These are phyloP conservation scores for Stemphylium lycopersici DNA, from an alignment of 2,329 filamentous ascomycete species.

Conservation along the genomic window DNA sequence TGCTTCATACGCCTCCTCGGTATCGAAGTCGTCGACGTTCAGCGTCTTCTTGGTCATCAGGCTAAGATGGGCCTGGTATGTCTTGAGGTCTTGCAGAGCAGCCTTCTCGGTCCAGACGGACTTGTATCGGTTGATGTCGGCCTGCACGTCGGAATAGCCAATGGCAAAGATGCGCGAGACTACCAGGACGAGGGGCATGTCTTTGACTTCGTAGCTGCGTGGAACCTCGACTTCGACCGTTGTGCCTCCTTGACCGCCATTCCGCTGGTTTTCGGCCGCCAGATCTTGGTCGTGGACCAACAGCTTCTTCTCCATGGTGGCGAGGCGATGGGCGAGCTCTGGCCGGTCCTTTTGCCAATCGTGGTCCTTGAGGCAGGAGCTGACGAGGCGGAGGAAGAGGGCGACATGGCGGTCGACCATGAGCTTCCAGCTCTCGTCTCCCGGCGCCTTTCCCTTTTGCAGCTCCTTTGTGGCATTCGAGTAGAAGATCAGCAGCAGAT, in stretches of 20 bases:
- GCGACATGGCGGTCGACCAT: slow-evolving; percentile 94
- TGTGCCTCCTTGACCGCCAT: slow-evolving; percentile 64
- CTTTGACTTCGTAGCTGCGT: slow-evolving; percentile 89
- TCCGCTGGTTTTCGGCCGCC: slow-evolving; percentile 63
- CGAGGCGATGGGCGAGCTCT: slow-evolving; percentile 79
- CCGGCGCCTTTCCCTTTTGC: slow-evolving; percentile 73
- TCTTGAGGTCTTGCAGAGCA: slow-evolving; percentile 87
- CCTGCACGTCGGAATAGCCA: slow-evolving; percentile 78
- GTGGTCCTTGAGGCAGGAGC: slow-evolving; percentile 78
- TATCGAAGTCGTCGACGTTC: slow-evolving; percentile 83
- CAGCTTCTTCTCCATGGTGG: slow-evolving; percentile 88
- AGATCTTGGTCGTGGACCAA: slow-evolving; percentile 93
- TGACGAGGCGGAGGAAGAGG: slow-evolving; percentile 87
- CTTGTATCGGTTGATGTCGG: slow-evolving; percentile 83
- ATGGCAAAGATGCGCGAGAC: slow-evolving; percentile 87
- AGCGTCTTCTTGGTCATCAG: slow-evolving; percentile 78
- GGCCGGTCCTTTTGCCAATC: slow-evolving; percentile 85
- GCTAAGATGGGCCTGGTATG: slow-evolving; percentile 88
- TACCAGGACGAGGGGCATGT: slow-evolving; percentile 91
- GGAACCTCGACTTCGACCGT: slow-evolving; percentile 83
- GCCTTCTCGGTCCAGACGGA: slow-evolving; percentile 88
- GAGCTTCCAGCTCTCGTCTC: slow-evolving; percentile 88
- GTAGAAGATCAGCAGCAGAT: slow-evolving; percentile 94
- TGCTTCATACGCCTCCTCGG: slow-evolving; percentile 82
- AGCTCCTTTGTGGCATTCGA: slow-evolving; percentile 91